These are phyloP conservation scores for Apiotrichum porosum DNA, from an alignment of 1,284 basidiomycete genomes.

Conservation along the genomic window DNA sequence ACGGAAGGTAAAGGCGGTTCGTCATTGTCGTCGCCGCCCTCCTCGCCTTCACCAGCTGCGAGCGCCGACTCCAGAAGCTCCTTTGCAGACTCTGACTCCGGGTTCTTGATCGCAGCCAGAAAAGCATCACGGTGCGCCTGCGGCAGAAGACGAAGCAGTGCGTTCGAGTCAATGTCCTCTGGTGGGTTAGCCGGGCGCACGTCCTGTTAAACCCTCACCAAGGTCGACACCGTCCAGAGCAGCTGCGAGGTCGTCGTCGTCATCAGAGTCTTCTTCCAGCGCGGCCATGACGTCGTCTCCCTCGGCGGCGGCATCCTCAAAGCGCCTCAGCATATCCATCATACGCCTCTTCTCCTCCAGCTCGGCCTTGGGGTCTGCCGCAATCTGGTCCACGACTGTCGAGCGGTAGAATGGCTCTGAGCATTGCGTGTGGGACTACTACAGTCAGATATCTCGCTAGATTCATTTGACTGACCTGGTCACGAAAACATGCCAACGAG, in stretches of 20 bases:
- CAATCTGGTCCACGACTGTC: constrained; percentile 37
- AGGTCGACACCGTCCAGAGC: constrained; percentile 37
- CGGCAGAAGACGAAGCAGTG: constrained; percentile 42
- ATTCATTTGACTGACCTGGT: constrained; percentile 23
- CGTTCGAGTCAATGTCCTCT: constrained; percentile 45
- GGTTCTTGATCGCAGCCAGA: constrained; percentile 35
- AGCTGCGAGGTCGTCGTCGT: constrained; percentile 24
- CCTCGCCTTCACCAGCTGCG: constrained; percentile 12
- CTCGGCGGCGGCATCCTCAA: constrained; percentile 38
- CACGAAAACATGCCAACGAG: constrained; percentile 44
- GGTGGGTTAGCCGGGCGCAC: constrained; percentile 2
- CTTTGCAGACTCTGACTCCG: constrained; percentile 33
- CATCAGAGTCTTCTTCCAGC: constrained; percentile 28
- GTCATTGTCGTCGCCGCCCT: neutral
- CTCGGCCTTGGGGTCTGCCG: constrained; percentile 30
- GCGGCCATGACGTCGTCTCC: constrained; percentile 24
- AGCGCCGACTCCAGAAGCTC: constrained; percentile 32
- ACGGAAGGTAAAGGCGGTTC: constrained; percentile 4
- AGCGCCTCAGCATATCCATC: constrained; percentile 45
- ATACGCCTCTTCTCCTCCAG: constrained; percentile 42
- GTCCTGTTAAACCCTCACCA: constrained; percentile 34
- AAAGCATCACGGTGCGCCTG: constrained; percentile 41
- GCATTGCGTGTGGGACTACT: constrained; percentile 45
- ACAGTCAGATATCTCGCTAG: constrained; percentile 1
- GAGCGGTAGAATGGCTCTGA: constrained; percentile 47